These are phyloP conservation scores for Volvox carteri DNA, from an alignment of 163 green algal species.

Conservation along the genomic window DNA sequence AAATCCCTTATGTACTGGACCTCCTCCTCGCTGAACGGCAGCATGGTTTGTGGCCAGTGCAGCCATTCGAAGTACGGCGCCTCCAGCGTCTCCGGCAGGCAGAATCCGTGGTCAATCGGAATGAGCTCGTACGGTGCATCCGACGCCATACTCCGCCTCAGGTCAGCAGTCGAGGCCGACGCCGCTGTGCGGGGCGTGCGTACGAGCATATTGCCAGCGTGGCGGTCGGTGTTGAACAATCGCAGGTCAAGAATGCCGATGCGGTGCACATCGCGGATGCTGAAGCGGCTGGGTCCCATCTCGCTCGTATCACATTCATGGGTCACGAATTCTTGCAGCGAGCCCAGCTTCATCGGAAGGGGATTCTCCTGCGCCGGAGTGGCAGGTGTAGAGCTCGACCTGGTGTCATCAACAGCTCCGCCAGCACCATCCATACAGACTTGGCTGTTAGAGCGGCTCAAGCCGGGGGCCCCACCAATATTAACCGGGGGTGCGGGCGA, in stretches of 20 bases:
- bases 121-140: slow-evolving; percentile 83
- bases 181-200: slow-evolving; percentile 44
- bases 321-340: slow-evolving; percentile 84
- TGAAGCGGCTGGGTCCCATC: slow-evolving; percentile 88
- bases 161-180: slow-evolving; percentile 8
- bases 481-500: not conserved
- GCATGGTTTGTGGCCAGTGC: slow-evolving; percentile 95
- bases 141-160: slow-evolving; percentile 56
- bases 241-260: slow-evolving; percentile 98
- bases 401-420: slow-evolving; percentile 1
- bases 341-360: slow-evolving; percentile 89
- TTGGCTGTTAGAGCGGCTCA: not conserved
- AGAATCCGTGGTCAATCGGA: slow-evolving; percentile 98
- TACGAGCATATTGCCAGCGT: slow-evolving; percentile 96
- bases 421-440: not conserved
- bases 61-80: slow-evolving; percentile 99
- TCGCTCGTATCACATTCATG: slow-evolving; percentile 94
- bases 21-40: slow-evolving; percentile 93
- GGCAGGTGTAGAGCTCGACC: not conserved
- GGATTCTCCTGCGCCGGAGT: not conserved
- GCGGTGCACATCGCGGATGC: slow-evolving; percentile 87
- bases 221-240: slow-evolving; percentile 97
- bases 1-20: slow-evolving; percentile 92
- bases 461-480: not conserved
- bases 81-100: slow-evolving; percentile 95